These are phyloP conservation scores for Pichia terricola DNA, from an alignment of 1,139 yeast genomes.

Conservation along the genomic window DNA sequence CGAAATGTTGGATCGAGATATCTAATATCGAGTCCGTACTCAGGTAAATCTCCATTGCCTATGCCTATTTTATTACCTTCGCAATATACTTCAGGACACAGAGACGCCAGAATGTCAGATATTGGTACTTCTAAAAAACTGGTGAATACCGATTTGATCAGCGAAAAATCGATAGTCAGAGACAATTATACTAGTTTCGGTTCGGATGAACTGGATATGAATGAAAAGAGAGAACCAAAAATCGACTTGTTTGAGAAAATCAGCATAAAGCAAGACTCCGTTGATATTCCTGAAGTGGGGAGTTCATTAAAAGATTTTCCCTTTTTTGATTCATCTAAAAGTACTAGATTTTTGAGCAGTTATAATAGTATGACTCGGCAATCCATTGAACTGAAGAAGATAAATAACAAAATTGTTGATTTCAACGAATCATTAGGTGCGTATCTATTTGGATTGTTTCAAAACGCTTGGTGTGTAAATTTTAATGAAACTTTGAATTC, in stretches of 20 bases:
- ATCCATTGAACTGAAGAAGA: slow-evolving; percentile 36
- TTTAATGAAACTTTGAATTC: slow-evolving; percentile 37
- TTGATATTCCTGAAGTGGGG: slow-evolving; percentile 8
- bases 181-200: no score
- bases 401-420: slow-evolving; percentile 43
- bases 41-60: slow-evolving; percentile 12
- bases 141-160: neutral
- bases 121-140: neutral
- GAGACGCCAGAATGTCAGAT: no score
- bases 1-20: neutral
- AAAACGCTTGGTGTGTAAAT: slow-evolving; percentile 61
- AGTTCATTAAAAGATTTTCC: slow-evolving; percentile 5
- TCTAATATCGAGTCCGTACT: slow-evolving; percentile 12
- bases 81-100: slow-evolving; percentile 2
- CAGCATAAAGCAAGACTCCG: neutral
- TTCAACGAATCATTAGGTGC: slow-evolving; percentile 58
- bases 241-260: neutral
- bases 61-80: slow-evolving; percentile 6
- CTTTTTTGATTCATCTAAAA: slow-evolving; percentile 4
- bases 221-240: neutral
- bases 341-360: slow-evolving; percentile 1
- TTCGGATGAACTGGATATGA: no score
- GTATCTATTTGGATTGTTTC: slow-evolving; percentile 49
- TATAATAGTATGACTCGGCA: slow-evolving; percentile 32
- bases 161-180: neutral